Percentiles rank a stretch among this genome's conserved stretches.
phyloP scores from a whole-genome alignment of 139 green algal species.

The Tetradesmus obliquus region DNA sequence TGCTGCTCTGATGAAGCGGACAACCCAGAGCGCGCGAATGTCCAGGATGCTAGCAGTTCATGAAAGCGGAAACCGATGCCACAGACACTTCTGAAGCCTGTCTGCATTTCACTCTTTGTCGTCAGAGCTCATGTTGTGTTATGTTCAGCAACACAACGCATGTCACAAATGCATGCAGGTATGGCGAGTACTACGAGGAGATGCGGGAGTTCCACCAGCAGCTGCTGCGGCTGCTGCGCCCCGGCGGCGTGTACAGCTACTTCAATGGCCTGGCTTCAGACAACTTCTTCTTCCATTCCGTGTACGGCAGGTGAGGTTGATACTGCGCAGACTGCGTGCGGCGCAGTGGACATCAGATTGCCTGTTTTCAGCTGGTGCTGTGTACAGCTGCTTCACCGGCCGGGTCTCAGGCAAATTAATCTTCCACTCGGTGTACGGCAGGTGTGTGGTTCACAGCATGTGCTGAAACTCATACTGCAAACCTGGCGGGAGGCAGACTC shows the following conservation, averaged over 20 bases:
- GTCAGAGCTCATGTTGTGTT: too few relatives aligned
- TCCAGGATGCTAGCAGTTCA: too few relatives aligned
- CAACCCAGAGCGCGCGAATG: neutral
- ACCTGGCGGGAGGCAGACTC: too few relatives aligned
- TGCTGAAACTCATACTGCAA: too few relatives aligned
- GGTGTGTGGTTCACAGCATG: too few relatives aligned
- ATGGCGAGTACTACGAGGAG: constrained; percentile 83
- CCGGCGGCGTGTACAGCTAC: constrained; percentile 91
- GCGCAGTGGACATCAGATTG: neutral
- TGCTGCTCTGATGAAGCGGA: neutral
- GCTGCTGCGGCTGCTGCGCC: constrained; percentile 76
- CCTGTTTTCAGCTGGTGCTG: too few relatives aligned
- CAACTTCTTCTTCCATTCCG: constrained; percentile 93
- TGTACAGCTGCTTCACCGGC: too few relatives aligned
- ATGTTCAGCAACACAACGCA: neutral
- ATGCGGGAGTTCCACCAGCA: constrained; percentile 78
- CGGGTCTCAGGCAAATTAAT: too few relatives aligned
- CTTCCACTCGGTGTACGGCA: too few relatives aligned
- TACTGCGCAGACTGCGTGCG: neutral
- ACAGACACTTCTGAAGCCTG: too few relatives aligned
- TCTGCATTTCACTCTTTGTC: neutral
- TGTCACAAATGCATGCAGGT: neutral
- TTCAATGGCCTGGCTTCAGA: constrained; percentile 94
- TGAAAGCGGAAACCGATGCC: too few relatives aligned
- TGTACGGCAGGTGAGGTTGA: constrained; percentile 69